phyloP scores from a whole-genome alignment of 2,329 filamentous ascomycete genomes.

The Aspergillus sp. region DNA sequence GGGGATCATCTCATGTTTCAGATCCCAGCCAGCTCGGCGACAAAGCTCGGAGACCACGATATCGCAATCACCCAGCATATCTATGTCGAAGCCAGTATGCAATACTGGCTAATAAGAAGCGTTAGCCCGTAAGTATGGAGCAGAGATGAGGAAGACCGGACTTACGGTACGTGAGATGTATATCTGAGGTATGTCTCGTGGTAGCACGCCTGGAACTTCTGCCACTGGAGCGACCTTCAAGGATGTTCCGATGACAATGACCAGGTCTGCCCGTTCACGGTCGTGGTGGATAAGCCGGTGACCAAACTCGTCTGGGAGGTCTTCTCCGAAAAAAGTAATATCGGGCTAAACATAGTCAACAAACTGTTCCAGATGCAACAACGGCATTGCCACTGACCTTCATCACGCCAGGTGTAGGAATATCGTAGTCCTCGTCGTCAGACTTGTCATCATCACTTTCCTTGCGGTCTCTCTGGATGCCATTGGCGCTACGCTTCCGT shows the following conservation, averaged over 20 bases:
- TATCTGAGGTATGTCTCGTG: conserved; percentile 73
- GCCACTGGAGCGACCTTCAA: conserved; percentile 93
- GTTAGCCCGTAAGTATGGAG: conserved; percentile 5
- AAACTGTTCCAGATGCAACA: not conserved
- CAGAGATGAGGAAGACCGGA: conserved; percentile 2
- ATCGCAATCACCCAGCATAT: conserved; percentile 92
- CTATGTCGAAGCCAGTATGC: conserved; percentile 93
- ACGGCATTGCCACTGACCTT: conserved; percentile 39
- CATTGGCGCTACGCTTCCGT: conserved; percentile 44
- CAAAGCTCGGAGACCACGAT: conserved; percentile 81
- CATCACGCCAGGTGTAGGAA: conserved; percentile 69
- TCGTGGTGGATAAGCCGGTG: conserved; percentile 73
- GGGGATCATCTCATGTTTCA: conserved; percentile 78
- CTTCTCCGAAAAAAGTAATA: conserved; percentile 95
- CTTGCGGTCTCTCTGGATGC: conserved; percentile 43
- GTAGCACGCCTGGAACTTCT: conserved; percentile 75
- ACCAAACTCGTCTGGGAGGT: conserved; percentile 74
- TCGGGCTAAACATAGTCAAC: conserved; percentile 52
- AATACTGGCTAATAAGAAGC: conserved; percentile 50
- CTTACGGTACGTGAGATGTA: conserved; percentile 71
- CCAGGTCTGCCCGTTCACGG: conserved; percentile 69
- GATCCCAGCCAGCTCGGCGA: conserved; percentile 67
- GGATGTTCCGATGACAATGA: conserved; percentile 91
- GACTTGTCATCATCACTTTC: conserved; percentile 46
- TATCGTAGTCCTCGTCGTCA: conserved; percentile 53